Conservation (phyloP, 2,329 filamentous ascomycete species). For the Alternaria brassicicola region DNA sequence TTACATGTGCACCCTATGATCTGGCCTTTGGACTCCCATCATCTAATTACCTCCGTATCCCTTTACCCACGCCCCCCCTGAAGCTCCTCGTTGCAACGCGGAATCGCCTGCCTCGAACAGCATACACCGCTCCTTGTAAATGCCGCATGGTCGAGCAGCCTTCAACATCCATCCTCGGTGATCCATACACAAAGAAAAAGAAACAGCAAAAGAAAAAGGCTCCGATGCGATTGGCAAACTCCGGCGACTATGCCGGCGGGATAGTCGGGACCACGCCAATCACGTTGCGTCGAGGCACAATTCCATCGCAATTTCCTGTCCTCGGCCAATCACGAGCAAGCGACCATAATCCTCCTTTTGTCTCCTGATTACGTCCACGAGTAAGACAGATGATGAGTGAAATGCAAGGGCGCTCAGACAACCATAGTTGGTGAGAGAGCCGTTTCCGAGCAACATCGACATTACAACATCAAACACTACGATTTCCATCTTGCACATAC, state of each 20-base stretch:
- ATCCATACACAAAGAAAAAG: not conserved
- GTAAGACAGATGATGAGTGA: not conserved
- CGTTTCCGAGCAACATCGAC: not conserved
- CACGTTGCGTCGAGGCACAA: conserved; percentile 5
- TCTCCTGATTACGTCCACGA: not conserved
- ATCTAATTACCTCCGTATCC: conserved; percentile 4
- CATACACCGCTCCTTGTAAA: not conserved
- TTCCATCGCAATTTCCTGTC: conserved; percentile 7
- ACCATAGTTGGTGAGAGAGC: not conserved
- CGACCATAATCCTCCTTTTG: not conserved
- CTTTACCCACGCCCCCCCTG: not conserved
- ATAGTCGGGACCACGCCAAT: conserved; percentile 5
- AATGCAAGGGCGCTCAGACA: not conserved
- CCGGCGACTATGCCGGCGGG: conserved; percentile 1
- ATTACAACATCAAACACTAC: not conserved
- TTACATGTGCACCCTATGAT: conserved; percentile 2
- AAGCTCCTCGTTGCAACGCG: not conserved
- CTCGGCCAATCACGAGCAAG: conserved; percentile 4
- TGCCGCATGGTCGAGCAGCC: not conserved
- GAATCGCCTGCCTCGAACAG: not conserved
- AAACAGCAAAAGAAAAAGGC: not conserved
- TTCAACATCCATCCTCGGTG: not conserved
- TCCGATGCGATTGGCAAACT: not conserved
- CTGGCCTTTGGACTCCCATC: not conserved
- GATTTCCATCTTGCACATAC: not conserved